Evolutionary conservation across 176 grass and related monocot species (phyloP).

Genomic region (Echinochloa phyllopogon): DNA sequence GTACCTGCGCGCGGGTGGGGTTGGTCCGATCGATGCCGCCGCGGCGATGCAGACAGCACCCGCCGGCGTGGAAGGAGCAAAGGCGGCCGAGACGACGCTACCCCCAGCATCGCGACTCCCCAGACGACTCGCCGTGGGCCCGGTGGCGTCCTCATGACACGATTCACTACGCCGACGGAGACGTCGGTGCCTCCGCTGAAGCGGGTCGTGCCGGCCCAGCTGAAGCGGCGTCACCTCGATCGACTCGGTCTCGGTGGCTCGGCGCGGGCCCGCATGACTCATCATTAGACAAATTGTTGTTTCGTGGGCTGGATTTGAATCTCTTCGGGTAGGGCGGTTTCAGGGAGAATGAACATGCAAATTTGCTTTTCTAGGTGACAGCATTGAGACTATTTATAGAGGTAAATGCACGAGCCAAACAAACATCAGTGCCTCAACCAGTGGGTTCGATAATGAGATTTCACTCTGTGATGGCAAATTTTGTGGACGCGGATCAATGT

Average conservation of each 20-base stretch:
- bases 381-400: slow-evolving; percentile 17
- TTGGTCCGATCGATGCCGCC: not conserved
- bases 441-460: not conserved
- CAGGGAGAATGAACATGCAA: not conserved
- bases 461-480: not conserved
- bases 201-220: too few species aligned
- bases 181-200: too few species aligned
- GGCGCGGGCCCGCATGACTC: too few species aligned
- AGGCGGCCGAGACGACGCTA: too few species aligned
- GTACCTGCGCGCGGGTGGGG: not conserved
- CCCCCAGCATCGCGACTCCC: too few species aligned
- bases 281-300: too few species aligned
- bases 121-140: too few species aligned
- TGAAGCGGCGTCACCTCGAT: too few species aligned
- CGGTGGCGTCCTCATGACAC: too few species aligned
- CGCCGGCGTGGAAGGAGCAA: not conserved
- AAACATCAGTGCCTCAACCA: not conserved
- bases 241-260: too few species aligned
- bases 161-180: too few species aligned
- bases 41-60: not conserved
- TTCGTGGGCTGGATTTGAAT: not conserved
- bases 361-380: not conserved
- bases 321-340: not conserved
- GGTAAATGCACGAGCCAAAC: not conserved
- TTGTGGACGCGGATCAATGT: not conserved